Conservation (phyloP, 208 protist genomes). For the Pavlovales sp. region DNA sequence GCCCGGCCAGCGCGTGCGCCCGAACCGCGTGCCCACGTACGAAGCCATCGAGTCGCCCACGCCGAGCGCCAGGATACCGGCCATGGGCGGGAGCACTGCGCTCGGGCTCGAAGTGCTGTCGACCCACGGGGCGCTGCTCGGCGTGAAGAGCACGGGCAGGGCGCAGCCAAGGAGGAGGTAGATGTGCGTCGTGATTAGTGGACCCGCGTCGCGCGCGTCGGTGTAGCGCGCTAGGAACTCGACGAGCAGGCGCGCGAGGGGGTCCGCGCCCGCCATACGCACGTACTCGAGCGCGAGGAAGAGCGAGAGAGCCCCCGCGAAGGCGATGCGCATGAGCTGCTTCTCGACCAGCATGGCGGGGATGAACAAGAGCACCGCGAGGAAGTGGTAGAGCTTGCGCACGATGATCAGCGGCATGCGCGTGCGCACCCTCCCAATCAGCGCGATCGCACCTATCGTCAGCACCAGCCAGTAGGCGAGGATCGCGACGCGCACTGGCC, state of each 20-base stretch:
- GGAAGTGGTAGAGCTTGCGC: conserved; percentile 45
- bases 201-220: conserved; percentile 37
- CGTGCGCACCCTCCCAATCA: neutral
- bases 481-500: neutral
- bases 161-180: conserved; percentile 51
- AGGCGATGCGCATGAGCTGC: conserved; percentile 1
- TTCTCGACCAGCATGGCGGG: neutral
- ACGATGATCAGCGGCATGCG: neutral
- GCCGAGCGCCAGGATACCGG: conserved; percentile 27
- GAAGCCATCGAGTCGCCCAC: conserved; percentile 43
- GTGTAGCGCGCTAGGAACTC: neutral
- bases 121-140: neutral
- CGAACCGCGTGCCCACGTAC: conserved; percentile 24
- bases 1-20: conserved; percentile 27
- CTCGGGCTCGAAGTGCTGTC: neutral
- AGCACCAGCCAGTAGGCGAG: neutral
- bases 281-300: conserved; percentile 38
- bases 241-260: neutral
- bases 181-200: conserved; percentile 27
- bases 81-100: neutral
- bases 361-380: conserved; percentile 33
- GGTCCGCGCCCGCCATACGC: neutral
- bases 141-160: conserved; percentile 22
- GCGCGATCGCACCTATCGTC: neutral
- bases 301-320: conserved; percentile 9